Evolutionary conservation across 306 rosid genomes (phyloP), one percentile per base, ranked within the genome.

Genomic region (Inga oerstediana): DNA sequence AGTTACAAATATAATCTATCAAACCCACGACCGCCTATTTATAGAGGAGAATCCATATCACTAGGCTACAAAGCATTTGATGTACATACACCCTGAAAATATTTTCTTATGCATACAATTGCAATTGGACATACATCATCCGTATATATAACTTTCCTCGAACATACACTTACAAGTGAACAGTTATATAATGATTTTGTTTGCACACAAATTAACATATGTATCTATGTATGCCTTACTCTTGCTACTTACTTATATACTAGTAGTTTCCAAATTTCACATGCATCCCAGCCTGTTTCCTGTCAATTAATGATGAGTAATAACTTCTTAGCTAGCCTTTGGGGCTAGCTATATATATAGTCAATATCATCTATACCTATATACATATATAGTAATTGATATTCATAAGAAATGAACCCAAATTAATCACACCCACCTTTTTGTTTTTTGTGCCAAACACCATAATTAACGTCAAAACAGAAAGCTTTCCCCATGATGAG

Each of bases 1-100:
- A 5, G 0, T 6, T 39, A 6, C 1, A 39, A 39, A 8, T 5
- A 0, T 8, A 39, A 39, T 39, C 0, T 0, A 39, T 39, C 0
- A 5, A 39, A 39, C 1, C 8, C 0, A 6, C 0, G 1, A 39
- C 43, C 8, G 5, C 5, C 0, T 37, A 37, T 1, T 37, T 5
- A 37, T 37, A 37, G 7, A 37, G 7, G 0, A 37, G 1, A 0
- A 37, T 37, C 5, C 41, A 37, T 37, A 37, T 3, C 41, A 5
- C 5, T 37, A 37, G 5, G 41, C 7, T 37, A 4, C 41, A 37
- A 37, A 37, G 7, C 41, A 0, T 37, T 37, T 37, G 34, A 32
- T 32, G 1, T 32, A 32, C 34, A 32, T 3, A 48, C 19, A 51
- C 17, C 20, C 22, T 52, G 22, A 17, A 52, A 52, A n/a, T 17